A percentile compares a stretch with the other conserved stretches of the same genome.
phyloP scores from a whole-genome alignment of 495 filamentous ascomycete species.

The Neurospora sp. region DNA sequence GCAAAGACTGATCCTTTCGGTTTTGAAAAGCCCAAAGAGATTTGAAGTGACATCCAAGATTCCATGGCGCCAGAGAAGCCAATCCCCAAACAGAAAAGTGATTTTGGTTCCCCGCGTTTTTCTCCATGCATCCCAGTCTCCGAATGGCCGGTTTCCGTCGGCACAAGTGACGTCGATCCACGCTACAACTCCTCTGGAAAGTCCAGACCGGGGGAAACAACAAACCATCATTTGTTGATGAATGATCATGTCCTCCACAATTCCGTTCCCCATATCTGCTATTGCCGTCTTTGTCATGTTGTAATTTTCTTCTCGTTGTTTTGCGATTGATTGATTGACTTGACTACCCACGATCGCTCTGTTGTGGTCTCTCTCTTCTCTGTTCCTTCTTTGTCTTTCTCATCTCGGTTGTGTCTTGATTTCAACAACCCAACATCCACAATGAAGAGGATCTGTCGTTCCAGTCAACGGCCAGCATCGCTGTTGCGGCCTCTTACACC shows the following conservation, averaged over 20 bases:
- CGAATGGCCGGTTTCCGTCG: slow-evolving; percentile 20
- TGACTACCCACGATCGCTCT: not conserved
- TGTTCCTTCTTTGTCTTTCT: not conserved
- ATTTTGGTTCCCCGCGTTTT: not conserved
- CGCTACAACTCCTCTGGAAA: not conserved
- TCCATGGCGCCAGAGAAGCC: not conserved
- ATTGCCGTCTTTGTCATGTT: not conserved
- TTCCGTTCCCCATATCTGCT: not conserved
- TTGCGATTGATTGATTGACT: not conserved
- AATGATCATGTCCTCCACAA: not conserved
- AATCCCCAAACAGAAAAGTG: not conserved
- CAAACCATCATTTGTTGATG: not conserved
- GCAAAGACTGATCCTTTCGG: not conserved
- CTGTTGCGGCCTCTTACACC: not conserved
- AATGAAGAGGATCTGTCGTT: slow-evolving; percentile 15
- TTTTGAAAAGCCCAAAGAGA: not conserved
- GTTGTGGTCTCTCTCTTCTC: not conserved
- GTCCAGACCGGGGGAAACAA: not conserved
- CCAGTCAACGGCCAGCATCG: not conserved
- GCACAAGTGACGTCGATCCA: slow-evolving; percentile 26
- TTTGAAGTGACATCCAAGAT: not conserved
- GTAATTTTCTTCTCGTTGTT: not conserved
- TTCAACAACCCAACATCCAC: not conserved
- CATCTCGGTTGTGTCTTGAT: not conserved
- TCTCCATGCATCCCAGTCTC: not conserved